A percentile compares a stretch with the other conserved stretches of the same genome.
phyloP scores from a whole-genome alignment of 768 basidiomycete species.

The Trametes punicea region DNA sequence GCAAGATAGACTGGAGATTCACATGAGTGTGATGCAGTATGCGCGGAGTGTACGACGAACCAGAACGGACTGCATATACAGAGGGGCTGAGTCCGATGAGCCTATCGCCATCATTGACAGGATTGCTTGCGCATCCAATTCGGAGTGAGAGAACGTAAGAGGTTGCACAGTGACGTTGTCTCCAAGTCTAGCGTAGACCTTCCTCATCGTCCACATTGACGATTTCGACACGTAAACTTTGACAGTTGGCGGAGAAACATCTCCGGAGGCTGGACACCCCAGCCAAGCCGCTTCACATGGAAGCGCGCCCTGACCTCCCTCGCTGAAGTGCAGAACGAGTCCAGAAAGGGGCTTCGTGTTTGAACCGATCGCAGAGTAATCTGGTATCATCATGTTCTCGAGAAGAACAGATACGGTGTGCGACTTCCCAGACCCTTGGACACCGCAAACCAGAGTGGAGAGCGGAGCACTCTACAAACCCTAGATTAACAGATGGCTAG shows the following conservation, averaged over 20 bases:
- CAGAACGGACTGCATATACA: constrained; percentile 68
- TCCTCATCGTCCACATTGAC: constrained; percentile 57
- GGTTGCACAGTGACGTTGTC: constrained; percentile 49
- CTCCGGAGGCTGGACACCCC: constrained; percentile 31
- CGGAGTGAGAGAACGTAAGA: constrained; percentile 50
- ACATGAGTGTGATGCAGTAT: constrained; percentile 37
- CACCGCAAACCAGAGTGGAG: constrained; percentile 73
- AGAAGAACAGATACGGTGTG: constrained; percentile 67
- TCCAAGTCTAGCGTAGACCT: constrained; percentile 45
- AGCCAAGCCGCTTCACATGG: constrained; percentile 71
- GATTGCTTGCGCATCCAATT: constrained; percentile 67
- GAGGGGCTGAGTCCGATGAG: constrained; percentile 55
- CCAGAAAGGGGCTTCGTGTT: constrained; percentile 56
- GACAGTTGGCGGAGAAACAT: constrained; percentile 32
- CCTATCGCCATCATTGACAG: constrained; percentile 73
- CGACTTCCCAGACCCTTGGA: constrained; percentile 75
- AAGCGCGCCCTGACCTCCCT: constrained; percentile 53
- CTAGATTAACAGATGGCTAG: not conserved
- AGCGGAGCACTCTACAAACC: constrained; percentile 61
- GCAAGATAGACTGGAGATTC: constrained; percentile 49
- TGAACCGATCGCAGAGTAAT: constrained; percentile 45
- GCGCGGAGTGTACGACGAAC: constrained; percentile 31
- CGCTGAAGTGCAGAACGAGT: constrained; percentile 67
- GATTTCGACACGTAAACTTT: constrained; percentile 59
- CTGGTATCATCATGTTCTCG: constrained; percentile 66